These are phyloP conservation scores for Fonsecaea pugnacius DNA, from an alignment of 2,329 filamentous ascomycete genomes.

Conservation along the genomic window DNA sequence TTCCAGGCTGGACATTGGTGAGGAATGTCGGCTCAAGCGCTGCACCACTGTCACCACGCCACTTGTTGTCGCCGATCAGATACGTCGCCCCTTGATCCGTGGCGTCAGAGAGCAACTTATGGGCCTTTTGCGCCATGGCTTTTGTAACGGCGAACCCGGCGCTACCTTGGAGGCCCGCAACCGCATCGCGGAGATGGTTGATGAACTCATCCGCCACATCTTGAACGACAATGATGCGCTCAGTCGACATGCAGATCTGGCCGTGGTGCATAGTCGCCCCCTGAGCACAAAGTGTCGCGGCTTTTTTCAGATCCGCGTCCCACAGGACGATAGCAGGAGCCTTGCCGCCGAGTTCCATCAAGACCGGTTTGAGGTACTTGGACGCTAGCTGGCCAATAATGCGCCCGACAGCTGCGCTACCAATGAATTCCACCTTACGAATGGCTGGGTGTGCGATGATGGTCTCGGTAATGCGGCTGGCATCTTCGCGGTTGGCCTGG, in stretches of 20 bases:
- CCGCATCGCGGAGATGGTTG: conserved; percentile 46
- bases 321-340: conserved; percentile 78
- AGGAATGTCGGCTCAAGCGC: conserved; percentile 69
- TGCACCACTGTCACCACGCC: conserved; percentile 41
- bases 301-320: conserved; percentile 75
- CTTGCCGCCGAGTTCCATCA: conserved; percentile 90
- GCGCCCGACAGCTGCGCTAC: conserved; percentile 71
- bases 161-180: neutral
- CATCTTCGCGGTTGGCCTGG: conserved; percentile 62
- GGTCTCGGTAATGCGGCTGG: conserved; percentile 67
- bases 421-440: conserved; percentile 78
- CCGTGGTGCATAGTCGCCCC: conserved; percentile 53
- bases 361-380: conserved; percentile 81
- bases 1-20: conserved; percentile 70
- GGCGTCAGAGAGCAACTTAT: conserved; percentile 8
- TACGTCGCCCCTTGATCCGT: conserved; percentile 51
- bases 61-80: conserved; percentile 50
- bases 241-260: conserved; percentile 85
- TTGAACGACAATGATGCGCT: conserved; percentile 70
- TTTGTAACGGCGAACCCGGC: conserved; percentile 19
- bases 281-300: conserved; percentile 53
- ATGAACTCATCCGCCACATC: conserved; percentile 60
- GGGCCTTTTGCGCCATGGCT: conserved; percentile 15
- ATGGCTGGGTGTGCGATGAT: conserved; percentile 70
- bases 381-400: conserved; percentile 73